Conservation (phyloP, 768 basidiomycete genomes). For the Dacryopinax spathularia region DNA sequence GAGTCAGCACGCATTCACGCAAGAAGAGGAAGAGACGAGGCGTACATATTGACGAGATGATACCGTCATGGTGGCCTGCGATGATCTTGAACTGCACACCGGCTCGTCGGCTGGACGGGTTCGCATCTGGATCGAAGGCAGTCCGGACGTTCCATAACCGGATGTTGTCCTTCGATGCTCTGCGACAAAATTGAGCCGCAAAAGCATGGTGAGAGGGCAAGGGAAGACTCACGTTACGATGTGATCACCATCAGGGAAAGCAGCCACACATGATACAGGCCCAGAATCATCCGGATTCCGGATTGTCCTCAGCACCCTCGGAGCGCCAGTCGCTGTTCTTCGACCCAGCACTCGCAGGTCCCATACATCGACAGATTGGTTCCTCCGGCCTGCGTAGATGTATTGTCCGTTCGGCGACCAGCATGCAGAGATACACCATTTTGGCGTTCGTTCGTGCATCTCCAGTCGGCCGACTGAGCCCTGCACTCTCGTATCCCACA, state of each 20-base stretch:
- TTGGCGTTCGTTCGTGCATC: conserved; percentile 84
- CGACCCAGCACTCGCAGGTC: conserved; percentile 73
- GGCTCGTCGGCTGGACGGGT: conserved; percentile 35
- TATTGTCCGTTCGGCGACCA: conserved; percentile 84
- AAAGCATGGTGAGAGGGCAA: conserved; percentile 11
- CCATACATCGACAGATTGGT: conserved; percentile 85
- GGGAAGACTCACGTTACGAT: conserved; percentile 58
- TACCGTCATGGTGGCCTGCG: conserved; percentile 89
- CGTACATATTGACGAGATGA: conserved; percentile 84
- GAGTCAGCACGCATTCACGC: background rate
- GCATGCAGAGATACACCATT: conserved; percentile 92
- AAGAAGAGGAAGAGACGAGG: conserved; percentile 13
- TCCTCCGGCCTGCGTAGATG: conserved; percentile 80
- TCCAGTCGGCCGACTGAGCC: conserved; percentile 69
- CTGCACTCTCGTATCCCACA: conserved; percentile 76
- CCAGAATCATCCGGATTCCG: conserved; percentile 81
- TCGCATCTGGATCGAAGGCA: conserved; percentile 48
- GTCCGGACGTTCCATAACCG: conserved; percentile 86
- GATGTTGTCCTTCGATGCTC: conserved; percentile 85
- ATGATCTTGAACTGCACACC: conserved; percentile 87
- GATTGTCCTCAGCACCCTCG: conserved; percentile 64
- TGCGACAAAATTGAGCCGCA: conserved; percentile 20
- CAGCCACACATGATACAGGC: conserved; percentile 77
- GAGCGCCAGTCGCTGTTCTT: conserved; percentile 46
- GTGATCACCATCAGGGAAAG: conserved; percentile 85